Conservation (phyloP, 352 stramenopile species). For the Globisporangium parvum region DNA sequence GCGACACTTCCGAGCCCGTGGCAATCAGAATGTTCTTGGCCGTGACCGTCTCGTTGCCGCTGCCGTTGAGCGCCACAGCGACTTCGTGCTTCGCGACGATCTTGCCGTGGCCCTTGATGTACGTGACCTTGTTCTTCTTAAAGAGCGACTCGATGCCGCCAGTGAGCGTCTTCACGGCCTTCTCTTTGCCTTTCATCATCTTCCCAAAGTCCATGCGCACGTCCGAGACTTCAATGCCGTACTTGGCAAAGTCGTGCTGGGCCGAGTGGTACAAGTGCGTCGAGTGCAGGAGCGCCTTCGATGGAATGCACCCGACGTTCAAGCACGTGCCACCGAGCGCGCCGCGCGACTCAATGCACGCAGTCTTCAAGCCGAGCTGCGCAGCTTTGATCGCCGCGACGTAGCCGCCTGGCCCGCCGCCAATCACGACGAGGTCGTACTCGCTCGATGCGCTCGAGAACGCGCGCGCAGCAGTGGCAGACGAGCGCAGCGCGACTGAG, state of each 20-base stretch:
- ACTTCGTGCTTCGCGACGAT: constrained; percentile 91
- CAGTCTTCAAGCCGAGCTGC: constrained; percentile 97
- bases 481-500: constrained; percentile 21
- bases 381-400: constrained; percentile 98
- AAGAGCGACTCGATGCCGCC: constrained; percentile 97
- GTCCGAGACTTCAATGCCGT: constrained; percentile 90
- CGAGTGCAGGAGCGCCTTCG: constrained; percentile 95
- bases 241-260: constrained; percentile 94
- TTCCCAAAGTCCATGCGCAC: constrained; percentile 93
- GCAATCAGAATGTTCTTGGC: constrained; percentile 97
- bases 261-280: constrained; percentile 96
- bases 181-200: constrained; percentile 96
- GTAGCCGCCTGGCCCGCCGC: constrained; percentile 97
- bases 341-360: constrained; percentile 96
- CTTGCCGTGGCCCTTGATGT: constrained; percentile 96
- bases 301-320: constrained; percentile 99
- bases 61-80: constrained; percentile 87
- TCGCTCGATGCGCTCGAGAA: constrained; percentile 45
- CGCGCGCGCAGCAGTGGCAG: constrained; percentile 24
- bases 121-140: constrained; percentile 99
- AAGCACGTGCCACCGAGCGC: constrained; percentile 96
- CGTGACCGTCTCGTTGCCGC: constrained; percentile 88
- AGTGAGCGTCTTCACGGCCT: constrained; percentile 93
- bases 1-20: constrained; percentile 87
- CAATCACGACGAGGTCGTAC: constrained; percentile 88